A percentile compares a stretch with the other conserved stretches of the same genome.
Evolutionary conservation across 306 rosid species (phyloP).

Genomic region (Canavalia gladiata): DNA sequence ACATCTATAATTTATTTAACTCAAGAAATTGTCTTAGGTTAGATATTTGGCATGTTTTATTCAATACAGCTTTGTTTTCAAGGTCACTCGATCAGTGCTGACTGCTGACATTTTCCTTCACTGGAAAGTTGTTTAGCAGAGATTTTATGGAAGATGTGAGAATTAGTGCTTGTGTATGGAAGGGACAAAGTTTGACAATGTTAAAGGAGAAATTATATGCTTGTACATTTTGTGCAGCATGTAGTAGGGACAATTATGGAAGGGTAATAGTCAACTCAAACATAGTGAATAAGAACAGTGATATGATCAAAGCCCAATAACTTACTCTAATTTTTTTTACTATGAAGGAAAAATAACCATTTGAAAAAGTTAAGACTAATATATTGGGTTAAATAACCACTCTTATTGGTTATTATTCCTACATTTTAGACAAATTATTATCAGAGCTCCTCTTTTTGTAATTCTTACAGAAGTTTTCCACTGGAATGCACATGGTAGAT

Average conservation of each 20-base stretch:
- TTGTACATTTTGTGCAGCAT: constrained; percentile 22
- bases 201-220: not conserved
- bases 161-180: not conserved
- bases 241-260: not conserved
- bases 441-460: not conserved
- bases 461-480: not conserved
- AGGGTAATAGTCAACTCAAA: constrained; percentile 5
- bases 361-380: not conserved
- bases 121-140: no score
- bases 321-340: not conserved
- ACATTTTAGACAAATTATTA: not conserved
- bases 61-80: no score
- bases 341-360: not conserved
- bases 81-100: no score
- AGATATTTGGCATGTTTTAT: no score
- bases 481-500: not conserved
- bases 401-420: constrained; percentile 11
- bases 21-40: no score
- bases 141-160: no score
- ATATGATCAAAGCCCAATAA: constrained; percentile 14
- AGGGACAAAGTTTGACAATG: not conserved
- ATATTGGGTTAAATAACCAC: constrained; percentile 2
- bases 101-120: no score
- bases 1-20: no score
- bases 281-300: constrained; percentile 5